Evolutionary conservation across 495 filamentous ascomycete genomes (phyloP).

Genomic region (Neurospora cerealis): DNA sequence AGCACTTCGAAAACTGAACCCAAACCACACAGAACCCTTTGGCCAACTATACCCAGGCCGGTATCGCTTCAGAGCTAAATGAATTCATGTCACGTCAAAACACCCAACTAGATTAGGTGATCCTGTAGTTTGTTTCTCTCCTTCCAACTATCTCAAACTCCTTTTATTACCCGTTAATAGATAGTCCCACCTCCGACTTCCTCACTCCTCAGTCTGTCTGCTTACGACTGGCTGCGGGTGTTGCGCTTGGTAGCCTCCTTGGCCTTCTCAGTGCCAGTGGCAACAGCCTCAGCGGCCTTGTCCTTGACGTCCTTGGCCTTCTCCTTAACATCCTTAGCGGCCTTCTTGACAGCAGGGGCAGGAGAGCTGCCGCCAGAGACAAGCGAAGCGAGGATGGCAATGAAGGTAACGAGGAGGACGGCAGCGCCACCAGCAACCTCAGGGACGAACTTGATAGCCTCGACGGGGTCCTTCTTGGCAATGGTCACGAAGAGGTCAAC

Average conservation of each 20-base stretch:
- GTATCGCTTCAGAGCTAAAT: not conserved
- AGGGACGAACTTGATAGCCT: slow-evolving; percentile 84
- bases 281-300: slow-evolving; percentile 60
- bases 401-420: slow-evolving; percentile 55
- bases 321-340: slow-evolving; percentile 61
- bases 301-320: slow-evolving; percentile 65
- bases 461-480: slow-evolving; percentile 75
- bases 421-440: slow-evolving; percentile 76
- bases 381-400: slow-evolving; percentile 55
- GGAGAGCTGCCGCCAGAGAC: slow-evolving; percentile 27
- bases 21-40: not conserved
- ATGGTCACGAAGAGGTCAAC: slow-evolving; percentile 78
- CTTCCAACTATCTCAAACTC: slow-evolving; percentile 1
- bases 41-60: not conserved
- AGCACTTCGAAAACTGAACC: not conserved
- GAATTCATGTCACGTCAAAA: not conserved
- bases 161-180: slow-evolving; percentile 8
- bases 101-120: not conserved
- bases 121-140: not conserved
- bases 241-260: slow-evolving; percentile 52
- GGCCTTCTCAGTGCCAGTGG: slow-evolving; percentile 54
- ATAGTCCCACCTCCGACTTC: slow-evolving; percentile 5
- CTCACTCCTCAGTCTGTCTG: not conserved
- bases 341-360: slow-evolving; percentile 42
- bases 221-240: slow-evolving; percentile 36